Evolutionary conservation across 495 filamentous ascomycete species (phyloP), one percentile per base, ranked within the genome.

Genomic region (Penicillium coffeae): DNA sequence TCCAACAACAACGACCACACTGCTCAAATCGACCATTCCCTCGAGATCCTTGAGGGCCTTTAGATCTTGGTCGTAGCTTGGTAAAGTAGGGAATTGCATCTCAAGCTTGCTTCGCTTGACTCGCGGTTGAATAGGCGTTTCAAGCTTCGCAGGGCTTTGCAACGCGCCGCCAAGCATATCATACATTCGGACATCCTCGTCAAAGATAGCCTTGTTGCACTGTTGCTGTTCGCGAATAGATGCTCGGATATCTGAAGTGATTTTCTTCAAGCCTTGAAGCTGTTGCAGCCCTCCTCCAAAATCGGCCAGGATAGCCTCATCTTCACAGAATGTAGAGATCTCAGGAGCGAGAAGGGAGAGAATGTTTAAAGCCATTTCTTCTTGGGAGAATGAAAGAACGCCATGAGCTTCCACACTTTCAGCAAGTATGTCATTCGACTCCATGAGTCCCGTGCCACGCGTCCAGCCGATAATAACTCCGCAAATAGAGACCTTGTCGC

Each of bases 381-480:
- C 89, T 73, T 97, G 94, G 14, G 92, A 96, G 74, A 99, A 99
- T 3, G 93, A 97, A 52, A 93, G 88, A 13, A 97, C 94, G 60
- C 93, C 93, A 60, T 91, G 90, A 52, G 85, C 86, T 72, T 99
- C 93, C 44, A 99, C 87, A 40, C 92, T 93, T 66, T 97, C 91
- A 6, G 93, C 94, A 46, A 96, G 89, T 62, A 95, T 83, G 66
- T 99, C 97, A 76, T 99, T 99, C 54, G 88, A 90, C 59, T 85
- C 87, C 93, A 99, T 99, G 52, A 99, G 78, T 56, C 93, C 93
- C 45, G 93, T 99, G 39, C 93, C 93, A 71, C 93, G 91, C 50
- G 93, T 99, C 93, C 93, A 98, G 51, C 93, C 93, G 66, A 98
- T 98, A 66, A 98, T 88, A 45, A 92, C 93, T 70, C 93, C 93